These are phyloP conservation scores for Pythium phragmiticola DNA, from an alignment of 352 stramenopile species.

Conservation along the genomic window DNA sequence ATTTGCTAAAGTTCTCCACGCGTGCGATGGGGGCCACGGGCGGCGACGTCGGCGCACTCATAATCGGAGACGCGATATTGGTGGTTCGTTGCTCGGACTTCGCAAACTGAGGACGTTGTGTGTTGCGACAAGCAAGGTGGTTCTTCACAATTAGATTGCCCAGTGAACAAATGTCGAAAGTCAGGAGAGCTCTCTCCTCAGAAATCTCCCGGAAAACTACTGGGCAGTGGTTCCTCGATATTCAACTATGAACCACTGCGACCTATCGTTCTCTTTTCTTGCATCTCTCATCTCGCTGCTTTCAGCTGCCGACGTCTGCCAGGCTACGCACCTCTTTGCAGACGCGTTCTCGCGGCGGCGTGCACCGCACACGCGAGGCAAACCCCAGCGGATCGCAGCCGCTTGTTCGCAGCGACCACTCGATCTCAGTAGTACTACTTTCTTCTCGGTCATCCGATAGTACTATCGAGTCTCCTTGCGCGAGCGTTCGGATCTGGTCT, in stretches of 20 bases:
- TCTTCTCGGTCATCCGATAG: neutral
- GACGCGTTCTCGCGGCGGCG: neutral
- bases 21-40: neutral
- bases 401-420: conserved; percentile 1
- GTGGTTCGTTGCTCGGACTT: too few relatives aligned
- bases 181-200: too few relatives aligned
- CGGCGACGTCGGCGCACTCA: neutral
- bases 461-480: neutral
- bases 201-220: too few relatives aligned
- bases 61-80: too few relatives aligned
- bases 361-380: neutral
- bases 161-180: too few relatives aligned
- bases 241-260: too few relatives aligned
- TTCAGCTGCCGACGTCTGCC: neutral
- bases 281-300: neutral
- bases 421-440: neutral
- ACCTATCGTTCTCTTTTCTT: too few relatives aligned
- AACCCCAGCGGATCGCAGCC: neutral
- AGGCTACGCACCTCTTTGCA: neutral
- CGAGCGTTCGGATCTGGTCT: neutral
- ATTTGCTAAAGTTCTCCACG: conserved; percentile 5
- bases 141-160: too few relatives aligned
- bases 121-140: too few relatives aligned
- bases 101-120: too few relatives aligned
- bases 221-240: too few relatives aligned